These are phyloP conservation scores for Penicillium bialowiezense DNA, from an alignment of 495 filamentous ascomycete species.

Conservation along the genomic window DNA sequence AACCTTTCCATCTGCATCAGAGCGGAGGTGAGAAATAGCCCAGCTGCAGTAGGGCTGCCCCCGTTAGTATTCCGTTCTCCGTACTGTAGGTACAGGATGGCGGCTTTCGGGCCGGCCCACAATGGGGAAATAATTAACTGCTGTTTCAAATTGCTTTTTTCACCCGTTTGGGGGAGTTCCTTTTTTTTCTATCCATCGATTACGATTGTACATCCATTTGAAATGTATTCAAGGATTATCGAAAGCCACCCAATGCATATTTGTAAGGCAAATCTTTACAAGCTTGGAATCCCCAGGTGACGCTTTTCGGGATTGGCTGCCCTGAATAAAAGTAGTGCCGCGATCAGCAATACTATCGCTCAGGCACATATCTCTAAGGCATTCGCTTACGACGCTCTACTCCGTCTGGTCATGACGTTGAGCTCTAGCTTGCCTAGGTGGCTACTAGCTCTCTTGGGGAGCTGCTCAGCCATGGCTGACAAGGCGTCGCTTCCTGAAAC, in stretches of 20 bases:
- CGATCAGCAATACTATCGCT: slow-evolving; percentile 7
- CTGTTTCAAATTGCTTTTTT: slow-evolving; percentile 21
- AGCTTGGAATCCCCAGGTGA: not conserved
- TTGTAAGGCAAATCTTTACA: not conserved
- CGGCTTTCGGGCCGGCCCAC: slow-evolving; percentile 22
- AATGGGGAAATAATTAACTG: slow-evolving; percentile 16
- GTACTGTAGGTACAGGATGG: slow-evolving; percentile 7
- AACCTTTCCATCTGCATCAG: not conserved
- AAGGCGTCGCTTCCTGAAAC: slow-evolving; percentile 5
- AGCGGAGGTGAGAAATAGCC: not conserved
- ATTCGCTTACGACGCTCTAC: not conserved
- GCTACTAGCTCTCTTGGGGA: too few species aligned
- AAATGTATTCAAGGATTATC: not conserved
- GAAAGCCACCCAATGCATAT: slow-evolving; percentile 9
- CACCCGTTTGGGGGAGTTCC: not conserved
- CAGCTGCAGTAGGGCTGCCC: slow-evolving; percentile 13
- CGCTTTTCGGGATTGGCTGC: not conserved
- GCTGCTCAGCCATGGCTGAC: not conserved
- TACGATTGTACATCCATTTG: slow-evolving; percentile 4
- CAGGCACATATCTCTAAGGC: not conserved
- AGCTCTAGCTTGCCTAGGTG: too few species aligned
- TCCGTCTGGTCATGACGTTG: too few species aligned
- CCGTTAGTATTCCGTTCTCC: too few species aligned
- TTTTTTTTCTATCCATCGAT: not conserved
- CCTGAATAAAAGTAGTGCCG: not conserved